Conservation (phyloP, 768 basidiomycete species). For the Leccinum obscurum region DNA sequence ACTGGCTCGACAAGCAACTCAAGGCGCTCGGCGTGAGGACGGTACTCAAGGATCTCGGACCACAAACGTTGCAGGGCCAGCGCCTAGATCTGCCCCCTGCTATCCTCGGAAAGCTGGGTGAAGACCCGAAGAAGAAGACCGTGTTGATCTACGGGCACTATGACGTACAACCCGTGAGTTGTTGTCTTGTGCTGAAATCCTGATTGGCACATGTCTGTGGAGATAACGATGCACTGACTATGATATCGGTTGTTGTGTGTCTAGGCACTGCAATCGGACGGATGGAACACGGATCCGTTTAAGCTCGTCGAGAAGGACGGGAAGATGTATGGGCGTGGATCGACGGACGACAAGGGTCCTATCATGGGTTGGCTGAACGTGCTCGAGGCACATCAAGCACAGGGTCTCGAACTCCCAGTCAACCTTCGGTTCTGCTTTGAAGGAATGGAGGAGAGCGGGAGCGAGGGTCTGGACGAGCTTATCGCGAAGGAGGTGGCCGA, state of each 20-base stretch:
- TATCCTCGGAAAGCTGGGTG: conserved; percentile 78
- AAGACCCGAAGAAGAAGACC: conserved; percentile 89
- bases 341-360: conserved; percentile 93
- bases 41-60: conserved; percentile 72
- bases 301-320: conserved; percentile 54
- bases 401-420: conserved; percentile 74
- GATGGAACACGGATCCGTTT: conserved; percentile 90
- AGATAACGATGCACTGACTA: background rate
- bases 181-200: too few relatives aligned
- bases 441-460: conserved; percentile 96
- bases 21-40: conserved; percentile 78
- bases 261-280: conserved; percentile 58
- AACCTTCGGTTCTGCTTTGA: conserved; percentile 93
- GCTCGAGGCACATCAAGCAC: conserved; percentile 76
- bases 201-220: background rate
- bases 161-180: conserved; percentile 83
- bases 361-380: conserved; percentile 89
- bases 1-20: conserved; percentile 76
- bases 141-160: conserved; percentile 93
- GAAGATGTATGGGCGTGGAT: conserved; percentile 81
- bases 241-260: background rate
- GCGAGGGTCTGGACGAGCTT: conserved; percentile 86
- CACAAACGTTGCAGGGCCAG: conserved; percentile 70
- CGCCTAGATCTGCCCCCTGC: conserved; percentile 77
- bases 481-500: conserved; percentile 71